These are phyloP conservation scores for Lactarius evosmus DNA, from an alignment of 768 basidiomycete species.

Conservation along the genomic window DNA sequence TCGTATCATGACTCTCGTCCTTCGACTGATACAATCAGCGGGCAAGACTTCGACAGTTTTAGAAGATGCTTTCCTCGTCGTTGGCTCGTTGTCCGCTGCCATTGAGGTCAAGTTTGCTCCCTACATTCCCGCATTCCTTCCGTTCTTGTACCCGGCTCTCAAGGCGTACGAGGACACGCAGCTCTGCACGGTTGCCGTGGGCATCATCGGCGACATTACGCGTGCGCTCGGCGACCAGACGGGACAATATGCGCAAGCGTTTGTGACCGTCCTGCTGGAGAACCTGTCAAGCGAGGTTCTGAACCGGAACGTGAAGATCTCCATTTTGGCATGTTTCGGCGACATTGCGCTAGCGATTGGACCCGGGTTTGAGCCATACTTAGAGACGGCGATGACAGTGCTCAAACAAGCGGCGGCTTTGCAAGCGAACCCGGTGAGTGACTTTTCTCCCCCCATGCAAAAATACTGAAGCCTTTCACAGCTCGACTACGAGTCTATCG, in stretches of 20 bases:
- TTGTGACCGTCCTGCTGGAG: constrained; percentile 91
- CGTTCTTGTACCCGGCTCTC: constrained; percentile 83
- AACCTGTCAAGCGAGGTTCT: constrained; percentile 88
- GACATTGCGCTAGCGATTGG: constrained; percentile 95
- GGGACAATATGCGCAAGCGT: constrained; percentile 75
- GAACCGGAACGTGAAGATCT: constrained; percentile 93
- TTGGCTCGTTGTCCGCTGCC: constrained; percentile 72
- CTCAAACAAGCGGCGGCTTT: constrained; percentile 87
- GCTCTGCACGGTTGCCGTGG: constrained; percentile 92
- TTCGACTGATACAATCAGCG: constrained; percentile 81
- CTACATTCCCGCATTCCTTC: constrained; percentile 83
- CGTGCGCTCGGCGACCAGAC: constrained; percentile 86
- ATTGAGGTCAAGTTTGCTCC: constrained; percentile 76
- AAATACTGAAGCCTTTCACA: constrained; percentile 30
- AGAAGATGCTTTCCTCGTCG: constrained; percentile 93
- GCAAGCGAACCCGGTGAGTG: constrained; percentile 78
- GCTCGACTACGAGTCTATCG: constrained; percentile 87
- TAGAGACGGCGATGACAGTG: constrained; percentile 88
- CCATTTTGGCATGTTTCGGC: constrained; percentile 93
- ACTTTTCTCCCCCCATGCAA: not conserved
- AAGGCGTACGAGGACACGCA: constrained; percentile 93
- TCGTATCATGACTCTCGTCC: constrained; percentile 89
- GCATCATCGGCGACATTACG: constrained; percentile 94
- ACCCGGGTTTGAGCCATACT: constrained; percentile 79
- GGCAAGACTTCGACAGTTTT: constrained; percentile 93